Conservation (phyloP, 306 rosid species). For the Arachis hypogaea region DNA sequence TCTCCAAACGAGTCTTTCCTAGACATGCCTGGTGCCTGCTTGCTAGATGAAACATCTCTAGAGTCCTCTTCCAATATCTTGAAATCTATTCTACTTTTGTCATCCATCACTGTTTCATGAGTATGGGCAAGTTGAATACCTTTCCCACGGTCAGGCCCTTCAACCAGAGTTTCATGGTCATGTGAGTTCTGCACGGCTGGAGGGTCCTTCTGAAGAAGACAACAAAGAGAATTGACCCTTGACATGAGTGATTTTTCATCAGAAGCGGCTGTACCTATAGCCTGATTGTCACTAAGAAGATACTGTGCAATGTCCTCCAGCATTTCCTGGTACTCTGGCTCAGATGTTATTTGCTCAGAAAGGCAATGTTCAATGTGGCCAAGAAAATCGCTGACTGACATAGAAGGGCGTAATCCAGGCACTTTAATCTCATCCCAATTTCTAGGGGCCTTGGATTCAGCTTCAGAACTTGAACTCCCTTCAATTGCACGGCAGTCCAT, state of each 20-base stretch:
- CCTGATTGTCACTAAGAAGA: slow-evolving; percentile 75
- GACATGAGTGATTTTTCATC: slow-evolving; percentile 89
- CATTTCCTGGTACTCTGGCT: slow-evolving; percentile 55
- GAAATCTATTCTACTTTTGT: slow-evolving; percentile 34
- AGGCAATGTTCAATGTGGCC: slow-evolving; percentile 72
- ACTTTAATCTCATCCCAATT: slow-evolving; percentile 69
- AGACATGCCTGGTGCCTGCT: slow-evolving; percentile 61
- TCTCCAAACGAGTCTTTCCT: slow-evolving; percentile 86
- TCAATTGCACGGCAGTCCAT: slow-evolving; percentile 59
- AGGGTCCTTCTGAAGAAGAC: slow-evolving; percentile 82
- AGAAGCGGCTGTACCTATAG: slow-evolving; percentile 51
- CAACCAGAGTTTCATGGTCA: slow-evolving; percentile 37
- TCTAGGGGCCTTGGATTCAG: slow-evolving; percentile 48
- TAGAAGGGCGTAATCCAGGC: slow-evolving; percentile 73
- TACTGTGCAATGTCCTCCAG: slow-evolving; percentile 74
- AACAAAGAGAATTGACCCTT: slow-evolving; percentile 84
- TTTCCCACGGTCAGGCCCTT: slow-evolving; percentile 46
- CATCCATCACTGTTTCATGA: slow-evolving; percentile 33
- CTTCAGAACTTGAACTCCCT: slow-evolving; percentile 66
- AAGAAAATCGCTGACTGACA: slow-evolving; percentile 77
- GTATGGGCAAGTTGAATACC: slow-evolving; percentile 36
- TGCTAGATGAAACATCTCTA: slow-evolving; percentile 48
- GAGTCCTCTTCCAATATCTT: slow-evolving; percentile 48
- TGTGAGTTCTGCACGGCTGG: slow-evolving; percentile 47
- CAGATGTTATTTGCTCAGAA: slow-evolving; percentile 70